phyloP scores from a whole-genome alignment of 257 asterid genomes.

The Phtheirospermum japonicum region DNA sequence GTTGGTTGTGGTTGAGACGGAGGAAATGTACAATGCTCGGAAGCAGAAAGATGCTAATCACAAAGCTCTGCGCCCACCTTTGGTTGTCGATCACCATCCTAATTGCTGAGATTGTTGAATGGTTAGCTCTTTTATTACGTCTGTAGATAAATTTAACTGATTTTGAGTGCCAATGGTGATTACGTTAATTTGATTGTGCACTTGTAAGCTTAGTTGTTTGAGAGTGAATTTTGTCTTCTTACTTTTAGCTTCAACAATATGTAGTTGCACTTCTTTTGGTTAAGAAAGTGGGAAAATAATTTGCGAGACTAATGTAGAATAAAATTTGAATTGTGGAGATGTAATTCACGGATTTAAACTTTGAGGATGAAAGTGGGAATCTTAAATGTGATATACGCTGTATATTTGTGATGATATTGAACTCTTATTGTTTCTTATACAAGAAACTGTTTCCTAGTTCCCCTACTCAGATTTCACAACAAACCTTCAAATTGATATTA shows the following conservation, averaged over 20 bases:
- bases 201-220: background rate
- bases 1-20: slow-evolving; percentile 68
- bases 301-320: background rate
- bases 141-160: too few relatives aligned
- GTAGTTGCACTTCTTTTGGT: too few relatives aligned
- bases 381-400: background rate
- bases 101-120: too few relatives aligned
- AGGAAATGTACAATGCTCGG: slow-evolving; percentile 76
- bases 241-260: too few relatives aligned
- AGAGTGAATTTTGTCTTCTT: too few relatives aligned
- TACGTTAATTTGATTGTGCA: background rate
- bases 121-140: too few relatives aligned
- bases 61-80: slow-evolving; percentile 64
- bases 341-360: background rate
- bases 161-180: too few relatives aligned
- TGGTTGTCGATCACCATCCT: slow-evolving; percentile 54
- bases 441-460: background rate
- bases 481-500: background rate
- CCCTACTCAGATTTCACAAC: background rate
- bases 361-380: background rate
- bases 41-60: slow-evolving; percentile 56
- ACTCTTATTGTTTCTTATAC: background rate
- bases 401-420: too few relatives aligned
- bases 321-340: background rate
- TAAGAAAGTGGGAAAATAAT: background rate